These are phyloP conservation scores for Bipolaris cookei DNA, from an alignment of 2,329 filamentous ascomycete species.

Conservation along the genomic window DNA sequence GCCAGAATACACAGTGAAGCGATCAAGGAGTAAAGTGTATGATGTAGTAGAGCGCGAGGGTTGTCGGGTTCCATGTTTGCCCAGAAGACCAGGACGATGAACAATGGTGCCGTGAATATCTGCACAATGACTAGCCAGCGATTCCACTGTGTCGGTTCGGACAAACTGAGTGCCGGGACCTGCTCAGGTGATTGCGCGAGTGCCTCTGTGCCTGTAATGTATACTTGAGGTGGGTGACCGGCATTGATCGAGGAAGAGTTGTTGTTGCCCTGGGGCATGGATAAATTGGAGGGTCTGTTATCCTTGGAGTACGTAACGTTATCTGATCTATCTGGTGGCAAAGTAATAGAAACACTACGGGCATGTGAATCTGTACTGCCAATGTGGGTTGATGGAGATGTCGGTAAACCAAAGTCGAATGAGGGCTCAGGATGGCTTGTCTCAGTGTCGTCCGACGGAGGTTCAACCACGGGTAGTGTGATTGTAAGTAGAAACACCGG, in stretches of 20 bases:
- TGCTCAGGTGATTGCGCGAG: slow-evolving; percentile 47
- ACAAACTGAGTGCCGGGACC: slow-evolving; percentile 27
- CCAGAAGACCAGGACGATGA: slow-evolving; percentile 79
- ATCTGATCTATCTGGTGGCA: slow-evolving; percentile 30
- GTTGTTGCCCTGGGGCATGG: slow-evolving; percentile 1
- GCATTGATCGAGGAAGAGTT: slow-evolving; percentile 21
- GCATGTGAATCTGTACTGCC: slow-evolving; percentile 28
- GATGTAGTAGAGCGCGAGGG: slow-evolving; percentile 64
- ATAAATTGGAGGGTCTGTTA: slow-evolving; percentile 2
- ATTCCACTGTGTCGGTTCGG: slow-evolving; percentile 71
- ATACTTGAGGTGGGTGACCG: slow-evolving; percentile 36
- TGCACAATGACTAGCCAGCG: slow-evolving; percentile 88
- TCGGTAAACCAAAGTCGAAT: slow-evolving; percentile 41
- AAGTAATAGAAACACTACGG: slow-evolving; percentile 26
- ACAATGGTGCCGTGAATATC: slow-evolving; percentile 83
- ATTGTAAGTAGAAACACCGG: slow-evolving; percentile 89
- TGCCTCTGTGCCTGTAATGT: slow-evolving; percentile 44
- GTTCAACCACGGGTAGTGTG: slow-evolving; percentile 89
- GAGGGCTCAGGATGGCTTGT: slow-evolving; percentile 27
- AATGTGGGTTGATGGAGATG: slow-evolving; percentile 31
- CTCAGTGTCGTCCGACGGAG: slow-evolving; percentile 56
- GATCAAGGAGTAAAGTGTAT: slow-evolving; percentile 52
- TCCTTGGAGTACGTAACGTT: slow-evolving; percentile 16
- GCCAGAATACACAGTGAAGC: slow-evolving; percentile 70
- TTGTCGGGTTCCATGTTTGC: slow-evolving; percentile 68